A percentile compares a stretch with the other conserved stretches of the same genome.
phyloP scores from a whole-genome alignment of 2,329 filamentous ascomycete genomes.

The Fusarium sp. region DNA sequence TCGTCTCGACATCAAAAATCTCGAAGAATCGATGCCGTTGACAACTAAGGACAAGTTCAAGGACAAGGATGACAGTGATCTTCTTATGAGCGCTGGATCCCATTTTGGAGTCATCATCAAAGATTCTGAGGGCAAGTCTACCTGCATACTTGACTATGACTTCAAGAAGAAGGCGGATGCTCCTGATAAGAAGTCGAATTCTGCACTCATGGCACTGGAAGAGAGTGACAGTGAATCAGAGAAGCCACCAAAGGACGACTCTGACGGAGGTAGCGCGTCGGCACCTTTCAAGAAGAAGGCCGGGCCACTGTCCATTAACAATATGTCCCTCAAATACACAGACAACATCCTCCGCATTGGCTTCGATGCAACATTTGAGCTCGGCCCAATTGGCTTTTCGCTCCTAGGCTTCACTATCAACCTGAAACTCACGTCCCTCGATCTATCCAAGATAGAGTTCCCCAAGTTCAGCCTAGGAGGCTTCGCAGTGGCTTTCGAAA shows the following conservation, averaged over 20 bases:
- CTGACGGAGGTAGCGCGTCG: background rate
- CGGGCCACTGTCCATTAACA: conserved; percentile 47
- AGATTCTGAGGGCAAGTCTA: background rate
- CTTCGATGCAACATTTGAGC: conserved; percentile 47
- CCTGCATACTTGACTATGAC: conserved; percentile 39
- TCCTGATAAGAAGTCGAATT: background rate
- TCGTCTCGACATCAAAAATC: background rate
- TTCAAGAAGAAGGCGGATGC: conserved; percentile 30
- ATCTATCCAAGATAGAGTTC: conserved; percentile 1
- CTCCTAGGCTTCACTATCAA: conserved; percentile 45
- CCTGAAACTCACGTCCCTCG: background rate
- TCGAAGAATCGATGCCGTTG: background rate
- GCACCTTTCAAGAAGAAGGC: conserved; percentile 44
- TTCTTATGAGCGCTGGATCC: conserved; percentile 34
- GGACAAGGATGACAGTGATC: conserved; percentile 10
- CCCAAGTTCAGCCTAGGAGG: background rate
- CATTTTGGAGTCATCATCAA: conserved; percentile 41
- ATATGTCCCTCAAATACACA: conserved; percentile 49
- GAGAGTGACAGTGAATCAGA: background rate
- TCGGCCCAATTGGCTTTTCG: conserved; percentile 49
- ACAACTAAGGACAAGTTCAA: conserved; percentile 13
- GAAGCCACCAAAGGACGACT: background rate
- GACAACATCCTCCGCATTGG: conserved; percentile 41
- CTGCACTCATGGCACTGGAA: background rate
- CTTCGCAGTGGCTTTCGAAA: background rate